Conservation (phyloP, 2,329 filamentous ascomycete genomes). For the Fusarium aywerte region DNA sequence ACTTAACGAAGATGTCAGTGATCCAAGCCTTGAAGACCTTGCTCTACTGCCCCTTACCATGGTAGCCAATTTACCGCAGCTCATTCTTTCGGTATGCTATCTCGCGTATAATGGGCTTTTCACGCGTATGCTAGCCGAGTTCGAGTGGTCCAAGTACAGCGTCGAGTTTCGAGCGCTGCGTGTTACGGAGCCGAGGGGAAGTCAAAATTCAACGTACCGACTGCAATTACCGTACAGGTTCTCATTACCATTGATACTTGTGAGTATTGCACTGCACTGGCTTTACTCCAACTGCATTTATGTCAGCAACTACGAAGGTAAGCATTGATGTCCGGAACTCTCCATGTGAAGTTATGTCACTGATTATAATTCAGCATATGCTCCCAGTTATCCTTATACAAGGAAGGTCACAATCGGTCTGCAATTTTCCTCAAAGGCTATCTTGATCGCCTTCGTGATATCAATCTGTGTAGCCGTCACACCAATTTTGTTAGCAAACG, state of each 20-base stretch:
- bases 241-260: conserved; percentile 32
- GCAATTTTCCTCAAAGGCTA: conserved; percentile 25
- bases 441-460: conserved; percentile 6
- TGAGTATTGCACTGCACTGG: conserved; percentile 37
- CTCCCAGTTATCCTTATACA: neutral
- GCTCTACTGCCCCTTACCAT: conserved; percentile 9
- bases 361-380: conserved; percentile 6
- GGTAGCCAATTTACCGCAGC: conserved; percentile 29
- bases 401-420: neutral
- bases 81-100: conserved; percentile 30
- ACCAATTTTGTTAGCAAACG: conserved; percentile 15
- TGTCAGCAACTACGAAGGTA: conserved; percentile 37
- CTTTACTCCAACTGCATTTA: conserved; percentile 38
- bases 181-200: conserved; percentile 26
- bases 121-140: conserved; percentile 36
- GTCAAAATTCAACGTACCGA: conserved; percentile 34
- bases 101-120: conserved; percentile 31
- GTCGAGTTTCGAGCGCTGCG: conserved; percentile 20
- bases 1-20: neutral
- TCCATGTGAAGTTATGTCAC: neutral
- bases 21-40: rapidly evolving
- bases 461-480: conserved; percentile 12
- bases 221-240: conserved; percentile 40
- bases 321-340: rapidly evolving
- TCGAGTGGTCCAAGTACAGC: conserved; percentile 31